Conservation (phyloP, 2,329 filamentous ascomycete species). For the Microascus cirrosus region DNA sequence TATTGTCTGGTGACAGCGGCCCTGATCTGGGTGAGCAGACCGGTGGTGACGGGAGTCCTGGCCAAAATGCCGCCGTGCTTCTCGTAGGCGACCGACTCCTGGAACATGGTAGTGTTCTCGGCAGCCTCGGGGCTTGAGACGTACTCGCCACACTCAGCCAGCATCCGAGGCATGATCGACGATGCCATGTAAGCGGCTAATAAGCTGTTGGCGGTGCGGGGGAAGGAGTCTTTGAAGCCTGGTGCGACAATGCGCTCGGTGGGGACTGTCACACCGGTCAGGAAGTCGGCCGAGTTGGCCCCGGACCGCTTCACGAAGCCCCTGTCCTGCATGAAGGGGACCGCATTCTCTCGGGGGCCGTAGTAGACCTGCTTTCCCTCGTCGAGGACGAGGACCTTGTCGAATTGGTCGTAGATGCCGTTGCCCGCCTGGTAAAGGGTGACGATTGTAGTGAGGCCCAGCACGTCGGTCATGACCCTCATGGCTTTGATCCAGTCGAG, state of each 20-base stretch:
- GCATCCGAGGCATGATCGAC: too few relatives aligned
- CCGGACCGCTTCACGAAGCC: constrained; percentile 55
- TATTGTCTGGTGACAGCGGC: constrained; percentile 50
- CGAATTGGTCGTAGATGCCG: constrained; percentile 57
- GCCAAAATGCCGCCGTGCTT: too few relatives aligned
- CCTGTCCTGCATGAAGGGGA: constrained; percentile 51
- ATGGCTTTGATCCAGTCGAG: constrained; percentile 49
- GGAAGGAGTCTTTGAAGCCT: constrained; percentile 28
- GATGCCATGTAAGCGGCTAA: too few relatives aligned
- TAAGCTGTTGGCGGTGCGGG: constrained; percentile 31
- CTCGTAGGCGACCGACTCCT: too few relatives aligned
- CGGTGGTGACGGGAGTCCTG: too few relatives aligned
- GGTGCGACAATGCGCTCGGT: constrained; percentile 59
- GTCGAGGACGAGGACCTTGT: constrained; percentile 59
- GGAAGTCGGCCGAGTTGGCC: constrained; percentile 53
- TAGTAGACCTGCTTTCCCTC: constrained; percentile 57
- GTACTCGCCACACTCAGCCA: too few relatives aligned
- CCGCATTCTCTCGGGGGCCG: constrained; percentile 45
- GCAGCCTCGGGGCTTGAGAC: too few relatives aligned
- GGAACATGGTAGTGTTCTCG: too few relatives aligned
- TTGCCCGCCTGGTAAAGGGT: constrained; percentile 62
- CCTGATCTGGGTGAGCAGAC: too few relatives aligned
- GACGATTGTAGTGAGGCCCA: constrained; percentile 49
- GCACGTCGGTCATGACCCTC: constrained; percentile 53
- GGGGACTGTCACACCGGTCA: constrained; percentile 56